A percentile compares a stretch with the other conserved stretches of the same genome.
phyloP scores from a whole-genome alignment of 129 eudicot genomes.

The Artemisia tridentata region DNA sequence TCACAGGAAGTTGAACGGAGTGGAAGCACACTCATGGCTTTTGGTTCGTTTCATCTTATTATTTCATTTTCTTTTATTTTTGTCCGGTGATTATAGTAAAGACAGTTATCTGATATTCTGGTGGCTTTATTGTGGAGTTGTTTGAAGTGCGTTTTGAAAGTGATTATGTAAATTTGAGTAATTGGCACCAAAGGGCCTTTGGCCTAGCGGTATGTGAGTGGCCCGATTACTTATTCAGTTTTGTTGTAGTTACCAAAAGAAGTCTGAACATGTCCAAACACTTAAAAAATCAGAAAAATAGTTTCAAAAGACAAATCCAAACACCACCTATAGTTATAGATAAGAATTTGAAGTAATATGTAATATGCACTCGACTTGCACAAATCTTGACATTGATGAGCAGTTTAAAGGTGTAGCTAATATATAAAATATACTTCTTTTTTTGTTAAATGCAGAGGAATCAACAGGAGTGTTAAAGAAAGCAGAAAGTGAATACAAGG shows the following conservation, averaged over 20 bases:
- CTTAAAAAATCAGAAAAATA: neutral
- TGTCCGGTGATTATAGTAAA: neutral
- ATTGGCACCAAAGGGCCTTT: too few relatives aligned
- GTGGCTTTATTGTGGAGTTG: neutral
- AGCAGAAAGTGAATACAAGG: constrained; percentile 91
- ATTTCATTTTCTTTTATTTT: neutral
- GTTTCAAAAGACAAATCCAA: neutral
- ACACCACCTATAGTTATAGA: neutral
- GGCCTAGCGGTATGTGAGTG: too few relatives aligned
- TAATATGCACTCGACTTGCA: constrained; percentile 4
- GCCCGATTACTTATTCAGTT: too few relatives aligned
- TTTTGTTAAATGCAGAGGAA: constrained; percentile 57
- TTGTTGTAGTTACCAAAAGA: too few relatives aligned
- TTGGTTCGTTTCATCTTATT: constrained; percentile 42
- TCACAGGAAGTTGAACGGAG: constrained; percentile 91
- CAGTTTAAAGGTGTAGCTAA: constrained; percentile 13
- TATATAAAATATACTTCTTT: neutral
- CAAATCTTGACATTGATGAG: neutral
- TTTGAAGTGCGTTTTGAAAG: too few relatives aligned
- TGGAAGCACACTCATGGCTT: constrained; percentile 75
- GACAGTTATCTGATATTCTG: neutral
- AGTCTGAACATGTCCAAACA: too few relatives aligned
- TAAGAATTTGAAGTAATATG: neutral
- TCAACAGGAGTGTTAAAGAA: constrained; percentile 79
- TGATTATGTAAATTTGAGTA: too few relatives aligned